phyloP scores from a whole-genome alignment of 2,329 filamentous ascomycete species.

The Onygenales sp. region DNA sequence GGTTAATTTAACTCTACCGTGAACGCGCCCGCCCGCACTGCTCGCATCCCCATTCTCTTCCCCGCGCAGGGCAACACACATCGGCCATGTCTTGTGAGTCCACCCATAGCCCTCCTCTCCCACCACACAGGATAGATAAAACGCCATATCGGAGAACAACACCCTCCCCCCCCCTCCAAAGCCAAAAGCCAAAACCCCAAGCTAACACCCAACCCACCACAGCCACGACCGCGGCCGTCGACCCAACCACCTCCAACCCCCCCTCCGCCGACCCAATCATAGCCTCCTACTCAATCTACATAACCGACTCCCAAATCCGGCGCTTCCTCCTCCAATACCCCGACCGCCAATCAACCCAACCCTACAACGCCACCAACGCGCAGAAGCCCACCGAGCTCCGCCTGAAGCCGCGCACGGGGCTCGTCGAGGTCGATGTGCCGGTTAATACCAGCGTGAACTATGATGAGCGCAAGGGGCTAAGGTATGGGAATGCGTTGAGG shows the following conservation, averaged over 20 bases:
- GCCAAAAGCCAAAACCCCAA: too few relatives aligned
- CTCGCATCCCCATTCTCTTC: too few relatives aligned
- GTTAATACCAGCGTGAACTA: slow-evolving; percentile 65
- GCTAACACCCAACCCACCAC: neutral
- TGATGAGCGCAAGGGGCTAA: slow-evolving; percentile 71
- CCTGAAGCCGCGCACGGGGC: slow-evolving; percentile 69
- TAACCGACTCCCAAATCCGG: slow-evolving; percentile 63
- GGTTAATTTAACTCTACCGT: too few relatives aligned
- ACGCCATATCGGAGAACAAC: too few relatives aligned
- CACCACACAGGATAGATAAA: too few relatives aligned
- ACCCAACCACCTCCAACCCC: neutral
- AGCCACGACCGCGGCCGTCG: neutral
- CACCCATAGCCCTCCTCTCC: too few relatives aligned
- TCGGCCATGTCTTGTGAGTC: too few relatives aligned
- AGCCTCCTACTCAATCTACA: slow-evolving; percentile 71
- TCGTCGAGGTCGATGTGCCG: slow-evolving; percentile 88
- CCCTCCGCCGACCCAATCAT: slow-evolving; percentile 54
- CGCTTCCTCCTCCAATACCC: slow-evolving; percentile 85
- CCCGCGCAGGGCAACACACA: too few relatives aligned
- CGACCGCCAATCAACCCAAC: slow-evolving; percentile 51
- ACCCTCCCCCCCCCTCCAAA: too few relatives aligned
- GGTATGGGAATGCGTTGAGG: slow-evolving; percentile 68
- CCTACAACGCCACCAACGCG: slow-evolving; percentile 48
- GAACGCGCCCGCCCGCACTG: too few relatives aligned
- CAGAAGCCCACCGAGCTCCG: slow-evolving; percentile 63